Conservation (phyloP, 2,329 filamentous ascomycete genomes). For the Arthrinium puccinioides region DNA sequence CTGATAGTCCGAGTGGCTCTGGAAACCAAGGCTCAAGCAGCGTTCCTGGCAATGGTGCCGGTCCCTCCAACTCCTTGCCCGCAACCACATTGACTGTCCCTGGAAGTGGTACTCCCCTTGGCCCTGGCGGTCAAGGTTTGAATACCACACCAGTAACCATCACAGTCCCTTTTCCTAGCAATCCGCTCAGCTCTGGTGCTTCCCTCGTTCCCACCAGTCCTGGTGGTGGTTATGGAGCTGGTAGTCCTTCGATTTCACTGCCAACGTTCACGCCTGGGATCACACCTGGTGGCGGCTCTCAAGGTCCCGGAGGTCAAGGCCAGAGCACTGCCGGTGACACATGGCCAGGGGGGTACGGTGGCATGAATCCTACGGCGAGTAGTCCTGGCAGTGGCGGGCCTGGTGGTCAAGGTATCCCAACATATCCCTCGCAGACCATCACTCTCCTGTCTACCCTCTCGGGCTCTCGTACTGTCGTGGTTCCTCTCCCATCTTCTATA, state of each 20-base stretch:
- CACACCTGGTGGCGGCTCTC: not conserved
- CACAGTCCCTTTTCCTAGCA: not conserved
- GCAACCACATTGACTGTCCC: slow-evolving; percentile 2
- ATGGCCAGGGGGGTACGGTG: too few species aligned
- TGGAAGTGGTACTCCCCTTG: not conserved
- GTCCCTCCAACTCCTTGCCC: not conserved
- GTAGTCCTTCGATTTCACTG: not conserved
- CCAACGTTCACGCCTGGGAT: slow-evolving; percentile 1
- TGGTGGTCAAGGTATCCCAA: slow-evolving; percentile 7
- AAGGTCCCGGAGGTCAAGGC: slow-evolving; percentile 6
- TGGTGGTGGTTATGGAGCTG: not conserved
- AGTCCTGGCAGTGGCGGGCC: slow-evolving; percentile 5
- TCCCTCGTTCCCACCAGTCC: not conserved
- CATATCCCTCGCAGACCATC: slow-evolving; percentile 4
- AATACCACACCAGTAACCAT: not conserved
- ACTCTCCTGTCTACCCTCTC: slow-evolving; percentile 8
- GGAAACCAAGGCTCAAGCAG: not conserved
- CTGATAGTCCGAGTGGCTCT: slow-evolving; percentile 1
- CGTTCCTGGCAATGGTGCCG: not conserved
- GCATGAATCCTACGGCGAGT: too few species aligned
- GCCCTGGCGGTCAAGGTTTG: slow-evolving; percentile 2
- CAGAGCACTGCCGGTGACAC: not conserved
- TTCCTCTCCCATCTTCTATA: slow-evolving; percentile 7
- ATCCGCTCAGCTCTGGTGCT: too few species aligned
- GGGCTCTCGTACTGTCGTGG: slow-evolving; percentile 7